Evolutionary conservation across 2,329 filamentous ascomycete genomes (phyloP), one percentile per base, ranked within the genome.

Genomic region (Diaporthe citriasiana): DNA sequence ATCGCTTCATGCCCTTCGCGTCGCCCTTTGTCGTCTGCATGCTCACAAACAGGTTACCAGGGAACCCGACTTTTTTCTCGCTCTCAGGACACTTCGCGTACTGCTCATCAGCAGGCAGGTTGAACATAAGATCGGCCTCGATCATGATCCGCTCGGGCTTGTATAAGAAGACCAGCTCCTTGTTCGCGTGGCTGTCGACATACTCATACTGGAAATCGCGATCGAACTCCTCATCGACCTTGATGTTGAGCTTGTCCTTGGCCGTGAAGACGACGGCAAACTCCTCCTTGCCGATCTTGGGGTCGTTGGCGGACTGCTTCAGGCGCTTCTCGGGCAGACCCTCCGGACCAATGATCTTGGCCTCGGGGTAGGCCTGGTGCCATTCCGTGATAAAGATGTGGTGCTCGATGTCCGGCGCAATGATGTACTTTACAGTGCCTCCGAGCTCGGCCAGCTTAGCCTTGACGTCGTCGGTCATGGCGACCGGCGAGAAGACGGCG

Each of bases 331-430:
- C 94, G 30, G 91, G 91, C 1, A 99, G 90, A 0, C 94, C 94
- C 79, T 96, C 92, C 1, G 94, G 93, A 1, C 92, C 96, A 79
- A 98, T 89, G 63, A 99, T 88, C 79, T 92, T 92, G 42, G 96
- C 95, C 55, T 89, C 82, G 0, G 96, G 95, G 82, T 91, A 98
- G 35, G 91, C 93, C 65, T 89, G 85, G 79, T 93, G 91, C 96
- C 97, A 99, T 65, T 94, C 88, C 0, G 93, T 93, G 71, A 99
- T 82, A 86, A 97, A 97, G 82, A 99, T 94, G 88, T 99, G 97
- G 84, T 99, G 97, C 85, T 99, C 95, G 70, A 94, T 88, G 82
- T 99, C 97, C 1, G 93, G 91, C 0, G 97, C 96, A 35, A 96
- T 87, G 77, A 99, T 92, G 87, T 98, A 98, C 77, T 89, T 90